phyloP scores from a whole-genome alignment of 2,329 filamentous ascomycete species.

The Paracorniculantispora psalliotae region DNA sequence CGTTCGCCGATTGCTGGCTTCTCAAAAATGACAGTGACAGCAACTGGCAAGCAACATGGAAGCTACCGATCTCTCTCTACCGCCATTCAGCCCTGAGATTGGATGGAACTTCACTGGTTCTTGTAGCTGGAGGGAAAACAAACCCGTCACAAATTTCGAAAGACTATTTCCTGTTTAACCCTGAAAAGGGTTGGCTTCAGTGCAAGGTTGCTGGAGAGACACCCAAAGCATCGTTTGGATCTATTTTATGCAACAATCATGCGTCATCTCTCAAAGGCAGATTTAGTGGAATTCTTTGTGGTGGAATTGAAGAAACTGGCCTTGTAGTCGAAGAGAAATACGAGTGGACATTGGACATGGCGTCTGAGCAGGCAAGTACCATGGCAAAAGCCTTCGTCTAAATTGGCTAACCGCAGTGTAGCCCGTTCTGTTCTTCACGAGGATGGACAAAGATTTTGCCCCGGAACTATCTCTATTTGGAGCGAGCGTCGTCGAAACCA shows the following conservation, averaged over 20 bases:
- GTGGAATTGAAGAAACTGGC: constrained; percentile 65
- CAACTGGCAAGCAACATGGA: constrained; percentile 59
- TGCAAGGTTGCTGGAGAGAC: constrained; percentile 33
- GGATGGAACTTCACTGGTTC: constrained; percentile 42
- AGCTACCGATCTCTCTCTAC: constrained; percentile 67
- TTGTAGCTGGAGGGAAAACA: constrained; percentile 60
- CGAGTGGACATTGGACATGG: constrained; percentile 53
- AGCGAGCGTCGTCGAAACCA: constrained; percentile 23
- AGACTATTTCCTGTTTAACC: constrained; percentile 50
- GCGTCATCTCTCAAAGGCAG: constrained; percentile 21
- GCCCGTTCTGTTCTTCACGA: background rate
- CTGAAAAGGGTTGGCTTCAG: constrained; percentile 40
- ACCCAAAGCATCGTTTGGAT: constrained; percentile 40
- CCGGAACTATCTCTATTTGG: constrained; percentile 28
- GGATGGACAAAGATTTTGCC: background rate
- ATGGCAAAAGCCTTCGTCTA: background rate
- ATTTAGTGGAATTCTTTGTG: constrained; percentile 60
- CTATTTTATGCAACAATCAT: constrained; percentile 29
- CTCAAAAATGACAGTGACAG: constrained; percentile 45
- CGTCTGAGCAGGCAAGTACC: constrained; percentile 32
- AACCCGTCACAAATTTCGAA: constrained; percentile 43
- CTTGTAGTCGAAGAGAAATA: constrained; percentile 58
- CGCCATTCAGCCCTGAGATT: constrained; percentile 63
- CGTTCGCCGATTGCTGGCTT: constrained; percentile 71
- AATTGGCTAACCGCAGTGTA: background rate